phyloP scores from a whole-genome alignment of 2,329 filamentous ascomycete species.

The Claviceps digitariae region DNA sequence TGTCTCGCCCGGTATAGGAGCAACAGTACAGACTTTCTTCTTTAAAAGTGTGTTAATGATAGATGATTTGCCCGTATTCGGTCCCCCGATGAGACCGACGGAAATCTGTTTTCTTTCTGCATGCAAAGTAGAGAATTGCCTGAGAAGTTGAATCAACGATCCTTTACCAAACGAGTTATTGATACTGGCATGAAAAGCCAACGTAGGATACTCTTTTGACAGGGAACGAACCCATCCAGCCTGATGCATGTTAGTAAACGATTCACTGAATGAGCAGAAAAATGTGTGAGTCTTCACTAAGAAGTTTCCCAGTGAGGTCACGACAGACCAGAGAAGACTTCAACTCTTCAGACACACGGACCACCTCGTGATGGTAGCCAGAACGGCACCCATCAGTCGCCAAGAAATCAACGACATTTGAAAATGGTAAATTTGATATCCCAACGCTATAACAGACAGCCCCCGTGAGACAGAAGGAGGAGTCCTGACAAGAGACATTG shows the following conservation, averaged over 20 bases:
- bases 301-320: conserved; percentile 64
- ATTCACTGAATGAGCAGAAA: conserved; percentile 4
- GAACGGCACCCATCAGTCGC: conserved; percentile 72
- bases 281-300: conserved; percentile 96
- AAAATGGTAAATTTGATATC: conserved; percentile 56
- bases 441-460: conserved; percentile 98
- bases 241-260: conserved; percentile 31
- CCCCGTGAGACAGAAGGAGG: conserved; percentile 58
- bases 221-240: conserved; percentile 83
- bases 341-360: conserved; percentile 94
- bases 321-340: conserved; percentile 54
- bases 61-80: conserved; percentile 90
- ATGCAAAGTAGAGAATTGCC: conserved; percentile 86
- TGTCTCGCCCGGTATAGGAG: conserved; percentile 90
- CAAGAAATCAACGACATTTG: conserved; percentile 22
- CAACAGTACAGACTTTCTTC: conserved; percentile 88
- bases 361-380: conserved; percentile 67
- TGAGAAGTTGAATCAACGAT: conserved; percentile 76
- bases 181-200: conserved; percentile 88
- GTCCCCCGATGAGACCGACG: conserved; percentile 65
- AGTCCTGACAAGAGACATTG: conserved; percentile 78
- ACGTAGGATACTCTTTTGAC: conserved; percentile 82
- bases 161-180: conserved; percentile 97
- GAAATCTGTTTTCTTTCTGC: conserved; percentile 88
- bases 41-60: conserved; percentile 94